Percentiles rank a stretch among this genome's conserved stretches.
phyloP scores from a whole-genome alignment of 306 rosid species.

The Styphnolobium japonicum region DNA sequence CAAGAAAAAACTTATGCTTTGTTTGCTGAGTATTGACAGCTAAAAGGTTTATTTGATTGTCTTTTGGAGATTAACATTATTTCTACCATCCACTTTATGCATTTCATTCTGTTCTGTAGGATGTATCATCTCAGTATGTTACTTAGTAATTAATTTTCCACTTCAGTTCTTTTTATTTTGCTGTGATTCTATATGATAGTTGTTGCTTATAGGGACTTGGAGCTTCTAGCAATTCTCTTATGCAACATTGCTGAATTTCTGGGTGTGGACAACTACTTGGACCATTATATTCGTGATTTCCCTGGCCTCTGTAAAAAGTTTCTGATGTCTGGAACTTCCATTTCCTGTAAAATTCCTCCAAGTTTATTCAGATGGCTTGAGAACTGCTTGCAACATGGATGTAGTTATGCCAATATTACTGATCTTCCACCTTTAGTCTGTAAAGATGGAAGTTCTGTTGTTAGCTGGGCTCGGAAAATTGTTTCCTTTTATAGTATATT shows the following conservation, averaged over 20 bases:
- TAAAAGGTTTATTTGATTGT: neutral
- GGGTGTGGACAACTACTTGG: constrained; percentile 72
- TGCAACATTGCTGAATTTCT: constrained; percentile 75
- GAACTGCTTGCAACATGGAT: constrained; percentile 76
- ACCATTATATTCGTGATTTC: constrained; percentile 89
- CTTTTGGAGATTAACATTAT: constrained; percentile 15
- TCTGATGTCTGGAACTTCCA: constrained; percentile 34
- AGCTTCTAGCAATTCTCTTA: constrained; percentile 67
- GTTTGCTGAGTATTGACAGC: constrained; percentile 4
- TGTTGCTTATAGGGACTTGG: constrained; percentile 67
- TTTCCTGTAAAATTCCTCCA: constrained; percentile 60
- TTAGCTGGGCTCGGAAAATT: constrained; percentile 78
- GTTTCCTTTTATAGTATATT: constrained; percentile 82
- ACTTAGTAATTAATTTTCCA: neutral
- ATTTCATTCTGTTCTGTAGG: neutral
- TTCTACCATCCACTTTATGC: constrained; percentile 20
- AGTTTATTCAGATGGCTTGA: constrained; percentile 93
- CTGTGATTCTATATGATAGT: constrained; percentile 16
- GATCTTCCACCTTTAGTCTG: constrained; percentile 69
- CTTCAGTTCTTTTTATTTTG: neutral
- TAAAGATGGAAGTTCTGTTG: constrained; percentile 70
- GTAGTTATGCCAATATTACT: constrained; percentile 40
- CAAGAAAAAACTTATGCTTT: neutral
- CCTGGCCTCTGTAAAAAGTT: constrained; percentile 62
- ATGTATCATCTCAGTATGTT: constrained; percentile 4